Evolutionary conservation across 2,329 filamentous ascomycete genomes (phyloP).

Genomic region (Paecilomyces fulvus): DNA sequence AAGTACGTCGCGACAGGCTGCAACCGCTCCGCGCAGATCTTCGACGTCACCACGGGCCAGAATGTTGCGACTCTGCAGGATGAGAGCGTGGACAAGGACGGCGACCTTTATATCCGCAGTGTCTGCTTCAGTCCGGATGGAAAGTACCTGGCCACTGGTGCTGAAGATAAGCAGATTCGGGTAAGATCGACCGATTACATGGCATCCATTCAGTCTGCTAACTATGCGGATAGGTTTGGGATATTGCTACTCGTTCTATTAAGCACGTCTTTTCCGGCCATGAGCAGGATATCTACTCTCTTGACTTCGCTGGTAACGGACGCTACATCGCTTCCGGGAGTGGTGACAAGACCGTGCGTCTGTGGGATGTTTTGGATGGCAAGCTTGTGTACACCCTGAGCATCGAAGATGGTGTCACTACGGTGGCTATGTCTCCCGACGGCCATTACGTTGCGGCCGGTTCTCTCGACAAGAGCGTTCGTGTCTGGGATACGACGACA

Average conservation of each 20-base stretch:
- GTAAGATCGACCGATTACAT: conserved; percentile 45
- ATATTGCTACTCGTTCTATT: conserved; percentile 74
- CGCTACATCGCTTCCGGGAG: conserved; percentile 92
- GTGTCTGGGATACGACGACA: conserved; percentile 86
- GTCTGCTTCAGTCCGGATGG: conserved; percentile 98
- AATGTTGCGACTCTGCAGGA: conserved; percentile 89
- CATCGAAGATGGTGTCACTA: conserved; percentile 96
- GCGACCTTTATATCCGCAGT: conserved; percentile 92
- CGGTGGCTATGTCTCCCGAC: conserved; percentile 93
- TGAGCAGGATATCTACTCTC: conserved; percentile 95
- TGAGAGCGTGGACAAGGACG: conserved; percentile 73
- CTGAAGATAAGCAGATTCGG: conserved; percentile 93
- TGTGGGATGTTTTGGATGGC: conserved; percentile 90
- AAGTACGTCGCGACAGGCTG: conserved; percentile 95
- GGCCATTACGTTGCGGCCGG: conserved; percentile 90
- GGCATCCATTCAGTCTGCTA: conserved; percentile 1
- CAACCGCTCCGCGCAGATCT: conserved; percentile 98
- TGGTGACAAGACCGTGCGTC: conserved; percentile 84
- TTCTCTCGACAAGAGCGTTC: conserved; percentile 93
- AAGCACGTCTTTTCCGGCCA: conserved; percentile 92
- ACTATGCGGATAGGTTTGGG: conserved; percentile 59
- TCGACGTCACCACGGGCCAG: conserved; percentile 78
- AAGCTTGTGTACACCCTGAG: conserved; percentile 74
- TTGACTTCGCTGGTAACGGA: conserved; percentile 90
- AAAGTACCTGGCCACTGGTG: conserved; percentile 85